Base-by-base conservation (phyloP, 2,329 filamentous ascomycete species). In the Cordyceps cicadae region DNA sequence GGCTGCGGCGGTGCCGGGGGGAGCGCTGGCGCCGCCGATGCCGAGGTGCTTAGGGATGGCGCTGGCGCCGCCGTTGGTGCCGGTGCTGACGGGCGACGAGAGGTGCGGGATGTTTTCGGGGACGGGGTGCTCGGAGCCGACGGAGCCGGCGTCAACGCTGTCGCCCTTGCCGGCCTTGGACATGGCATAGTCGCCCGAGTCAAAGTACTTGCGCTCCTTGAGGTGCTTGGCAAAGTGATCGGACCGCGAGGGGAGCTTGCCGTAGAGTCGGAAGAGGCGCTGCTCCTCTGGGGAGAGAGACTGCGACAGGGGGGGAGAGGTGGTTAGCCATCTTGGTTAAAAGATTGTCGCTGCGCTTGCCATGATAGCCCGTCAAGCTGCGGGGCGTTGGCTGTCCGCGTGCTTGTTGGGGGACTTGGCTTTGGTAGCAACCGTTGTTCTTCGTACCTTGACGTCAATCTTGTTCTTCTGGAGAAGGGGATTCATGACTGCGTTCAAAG, bases 201-300 rank as follows among this genome's bases (percentile, higher is more conserved):
- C 92, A 76, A 97, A 97, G 80, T 96, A 97, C 80, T 96, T 99
- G 80, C 94, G 92, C 76, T 97, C 94, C 84, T 97, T 97, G 73
- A 97, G 85, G 74, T 97, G 96, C 81, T 97, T 97, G 81, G 95
- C 92, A 69, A 97, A 87, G 70, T 97, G 85, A 76, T 97, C 93
- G 75, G 92, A 95, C 76, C 94, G 94, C 76, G 89, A 96, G 66
- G 94, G 94, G 63, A 97, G 87, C 79, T 97, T 97, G 77, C 94
- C 94, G 76, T 99, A 99, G 66, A 97, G 87, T 66, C 92, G 89
- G 82, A 97, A 94, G 71, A 97, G 87, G 65, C 90, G 90, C 77
- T 97, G 92, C 82, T 99, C 94, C 71, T 99, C 94, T 64, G 92
- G 88, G 59, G 89, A 89, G 76, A 99, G 84, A 67, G 90, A 89